A percentile compares a stretch with the other conserved stretches of the same genome.
Evolutionary conservation across 2,329 filamentous ascomycete genomes (phyloP).

Genomic region (Trichoderma koningii): DNA sequence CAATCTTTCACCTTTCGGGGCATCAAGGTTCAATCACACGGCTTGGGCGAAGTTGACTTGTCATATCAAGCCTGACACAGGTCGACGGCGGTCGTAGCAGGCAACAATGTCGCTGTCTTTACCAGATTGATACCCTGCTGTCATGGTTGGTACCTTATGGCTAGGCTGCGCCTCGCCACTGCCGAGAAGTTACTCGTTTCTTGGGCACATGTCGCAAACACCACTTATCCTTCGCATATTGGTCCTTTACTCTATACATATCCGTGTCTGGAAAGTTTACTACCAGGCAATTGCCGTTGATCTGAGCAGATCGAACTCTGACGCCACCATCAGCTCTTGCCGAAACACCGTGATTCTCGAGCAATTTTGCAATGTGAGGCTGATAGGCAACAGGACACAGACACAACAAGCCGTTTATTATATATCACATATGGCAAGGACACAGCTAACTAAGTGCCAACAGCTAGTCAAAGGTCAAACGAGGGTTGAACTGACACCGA

Average conservation of each 20-base stretch:
- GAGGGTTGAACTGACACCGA: background rate
- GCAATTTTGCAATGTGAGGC: background rate
- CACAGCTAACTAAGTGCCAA: background rate
- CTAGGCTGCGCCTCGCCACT: background rate
- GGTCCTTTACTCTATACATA: too few relatives aligned
- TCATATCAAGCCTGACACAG: background rate
- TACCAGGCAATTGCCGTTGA: background rate
- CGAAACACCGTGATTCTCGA: background rate
- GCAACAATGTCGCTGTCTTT: background rate
- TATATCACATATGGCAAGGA: background rate
- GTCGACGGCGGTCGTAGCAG: background rate
- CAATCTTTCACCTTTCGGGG: background rate
- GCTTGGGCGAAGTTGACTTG: background rate
- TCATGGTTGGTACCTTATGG: too few relatives aligned
- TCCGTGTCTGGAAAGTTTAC: too few relatives aligned
- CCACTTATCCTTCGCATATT: too few relatives aligned
- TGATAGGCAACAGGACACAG: background rate
- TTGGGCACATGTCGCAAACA: background rate
- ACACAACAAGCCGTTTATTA: background rate
- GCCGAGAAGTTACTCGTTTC: background rate
- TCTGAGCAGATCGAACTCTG: background rate
- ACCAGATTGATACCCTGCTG: background rate
- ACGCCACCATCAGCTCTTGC: conserved; percentile 2
- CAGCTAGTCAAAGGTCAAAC: background rate
- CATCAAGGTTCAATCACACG: background rate